A percentile compares a stretch with the other conserved stretches of the same genome.
These are phyloP conservation scores for Nakazawaea laoshanensis DNA, from an alignment of 805 yeast genomes.

Conservation along the genomic window DNA sequence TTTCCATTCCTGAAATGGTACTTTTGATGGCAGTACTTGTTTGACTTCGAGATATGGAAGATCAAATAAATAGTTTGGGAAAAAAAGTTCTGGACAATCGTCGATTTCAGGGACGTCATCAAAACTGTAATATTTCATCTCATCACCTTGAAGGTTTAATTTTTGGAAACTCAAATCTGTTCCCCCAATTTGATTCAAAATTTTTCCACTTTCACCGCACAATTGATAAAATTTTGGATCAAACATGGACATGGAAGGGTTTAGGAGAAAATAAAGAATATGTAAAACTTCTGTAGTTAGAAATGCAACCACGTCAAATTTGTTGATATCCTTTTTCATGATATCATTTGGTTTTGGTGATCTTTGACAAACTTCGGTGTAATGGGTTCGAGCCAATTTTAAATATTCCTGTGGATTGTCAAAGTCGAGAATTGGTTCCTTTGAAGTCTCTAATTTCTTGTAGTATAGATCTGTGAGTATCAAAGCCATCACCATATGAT, in stretches of 20 bases:
- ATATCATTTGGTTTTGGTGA: neutral
- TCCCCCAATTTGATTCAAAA: neutral
- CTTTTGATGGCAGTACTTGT: too few species aligned
- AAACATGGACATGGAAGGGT: conserved; percentile 5
- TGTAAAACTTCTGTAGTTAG: conserved; percentile 1
- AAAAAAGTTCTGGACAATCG: neutral
- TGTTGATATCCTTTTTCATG: neutral
- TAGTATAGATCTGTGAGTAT: conserved; percentile 3
- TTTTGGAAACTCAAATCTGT: neutral
- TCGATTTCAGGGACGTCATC: neutral
- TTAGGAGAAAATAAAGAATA: conserved; percentile 1
- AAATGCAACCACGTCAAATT: neutral
- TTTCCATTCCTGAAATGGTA: neutral
- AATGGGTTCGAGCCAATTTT: conserved; percentile 1
- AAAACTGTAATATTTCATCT: conserved; percentile 1
- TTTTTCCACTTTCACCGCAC: neutral
- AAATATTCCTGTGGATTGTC: conserved; percentile 2
- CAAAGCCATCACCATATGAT: conserved; percentile 6
- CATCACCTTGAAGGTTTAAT: neutral
- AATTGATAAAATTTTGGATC: conserved; percentile 3
- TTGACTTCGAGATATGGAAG: neutral
- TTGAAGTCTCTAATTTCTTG: neutral
- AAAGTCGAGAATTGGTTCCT: conserved; percentile 1
- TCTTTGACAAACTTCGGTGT: neutral
- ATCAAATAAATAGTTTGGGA: conserved; percentile 3